Base-by-base conservation (phyloP, 148 eudicot species). In the Gaultheria prostrata region DNA sequence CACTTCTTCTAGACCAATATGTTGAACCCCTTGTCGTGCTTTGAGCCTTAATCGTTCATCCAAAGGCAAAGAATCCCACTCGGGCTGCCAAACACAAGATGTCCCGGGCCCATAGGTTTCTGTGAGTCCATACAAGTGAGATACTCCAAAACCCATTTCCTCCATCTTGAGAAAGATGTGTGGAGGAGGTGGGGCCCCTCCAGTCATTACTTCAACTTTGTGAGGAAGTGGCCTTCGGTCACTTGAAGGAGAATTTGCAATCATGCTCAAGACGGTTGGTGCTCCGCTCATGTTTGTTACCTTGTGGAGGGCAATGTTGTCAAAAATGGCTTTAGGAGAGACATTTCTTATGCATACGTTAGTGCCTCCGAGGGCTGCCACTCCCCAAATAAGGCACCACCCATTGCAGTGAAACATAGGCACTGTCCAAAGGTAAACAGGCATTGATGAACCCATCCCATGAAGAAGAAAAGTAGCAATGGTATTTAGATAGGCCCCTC, bases 91-190 rank as follows among this genome's bases (percentile, higher is more conserved):
- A 26, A 76, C 70, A 73, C 90, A 90, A 33, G 80, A 75, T 2
- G 88, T 85, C 12, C 85, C 90, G 0, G 89, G 90, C 5, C 92
- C 92, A 10, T 83, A 86, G 2, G 90, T 86, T 76, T 90, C 92
- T 0, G 92, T 88, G 59, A 90, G 80, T n/a, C 90, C 92, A 63
- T 90, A 90, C 45, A 85, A 80, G 3, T 90, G 92, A 26, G 81
- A 81, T 15, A 90, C 84, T 0, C 81, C 15, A 30, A 90, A 88
- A 54, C 92, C 92, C 48, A 90, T 50, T 59, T 86, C 87, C 76
- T 90, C 92, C 85, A 88, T 90, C 77, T 75, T 56, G 33, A 85
- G 57, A 80, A 87, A 35, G 77, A 89, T 77, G 73, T 51, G 80
- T 82, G 91, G 91, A 69, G 87, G 87, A 0, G 87, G 87, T 3